Evolutionary conservation across 2,329 filamentous ascomycete species (phyloP).

Genomic region (Hypoxylon sp.): DNA sequence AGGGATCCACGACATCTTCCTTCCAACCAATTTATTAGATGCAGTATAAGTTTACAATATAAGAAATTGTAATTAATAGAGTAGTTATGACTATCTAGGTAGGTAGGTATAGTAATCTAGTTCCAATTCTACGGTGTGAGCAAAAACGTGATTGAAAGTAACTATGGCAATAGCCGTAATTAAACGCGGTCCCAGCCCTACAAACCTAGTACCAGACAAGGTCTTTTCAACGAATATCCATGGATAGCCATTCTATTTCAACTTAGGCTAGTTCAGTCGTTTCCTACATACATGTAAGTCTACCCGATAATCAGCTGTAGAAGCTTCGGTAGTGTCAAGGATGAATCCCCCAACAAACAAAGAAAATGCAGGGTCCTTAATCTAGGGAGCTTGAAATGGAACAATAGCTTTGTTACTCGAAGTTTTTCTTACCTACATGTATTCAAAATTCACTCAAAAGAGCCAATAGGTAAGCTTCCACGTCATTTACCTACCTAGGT

Average conservation of each 20-base stretch:
- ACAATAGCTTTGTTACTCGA: slow-evolving; percentile 28
- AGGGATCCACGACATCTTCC: neutral
- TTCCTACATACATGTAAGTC: neutral
- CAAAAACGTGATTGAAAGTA: neutral
- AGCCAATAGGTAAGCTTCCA: too few relatives aligned
- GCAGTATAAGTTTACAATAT: neutral
- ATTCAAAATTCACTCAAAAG: neutral
- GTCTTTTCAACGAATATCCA: neutral
- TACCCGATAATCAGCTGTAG: slow-evolving; percentile 7
- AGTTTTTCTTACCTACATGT: neutral
- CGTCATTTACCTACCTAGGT: too few relatives aligned
- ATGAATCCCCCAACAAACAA: neutral
- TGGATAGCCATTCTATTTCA: too few relatives aligned
- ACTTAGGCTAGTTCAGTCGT: neutral
- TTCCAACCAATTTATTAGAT: neutral
- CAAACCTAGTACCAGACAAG: neutral
- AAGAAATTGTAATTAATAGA: neutral
- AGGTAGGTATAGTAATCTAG: neutral
- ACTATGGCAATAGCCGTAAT: neutral
- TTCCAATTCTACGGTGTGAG: neutral
- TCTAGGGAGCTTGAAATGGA: neutral
- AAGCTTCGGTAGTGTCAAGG: slow-evolving; percentile 2
- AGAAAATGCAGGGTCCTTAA: too few relatives aligned
- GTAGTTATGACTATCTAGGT: neutral
- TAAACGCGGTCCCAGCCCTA: neutral